A percentile compares a stretch with the other conserved stretches of the same genome.
Evolutionary conservation across 805 yeast species (phyloP).

Genomic region (Sugiyamaella mastotermitis): DNA sequence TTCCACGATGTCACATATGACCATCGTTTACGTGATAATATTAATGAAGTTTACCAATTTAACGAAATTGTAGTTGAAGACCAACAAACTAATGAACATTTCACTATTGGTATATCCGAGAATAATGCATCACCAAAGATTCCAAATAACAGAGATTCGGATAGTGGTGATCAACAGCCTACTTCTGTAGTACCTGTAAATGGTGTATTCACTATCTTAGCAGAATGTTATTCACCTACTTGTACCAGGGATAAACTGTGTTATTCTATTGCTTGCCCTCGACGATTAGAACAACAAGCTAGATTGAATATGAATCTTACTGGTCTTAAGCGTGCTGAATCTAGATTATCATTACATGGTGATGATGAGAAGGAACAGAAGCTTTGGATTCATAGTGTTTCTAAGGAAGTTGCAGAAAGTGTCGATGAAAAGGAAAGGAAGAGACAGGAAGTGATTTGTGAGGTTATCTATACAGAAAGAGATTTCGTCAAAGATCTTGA

Average conservation of each 20-base stretch:
- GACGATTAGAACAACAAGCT: constrained; percentile 93
- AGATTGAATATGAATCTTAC: constrained; percentile 81
- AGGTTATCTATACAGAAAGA: constrained; percentile 87
- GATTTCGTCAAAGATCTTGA: constrained; percentile 94
- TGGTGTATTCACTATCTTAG: constrained; percentile 87
- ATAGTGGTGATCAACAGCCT: constrained; percentile 6
- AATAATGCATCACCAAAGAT: constrained; percentile 1
- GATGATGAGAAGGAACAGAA: constrained; percentile 74
- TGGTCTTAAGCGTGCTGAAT: constrained; percentile 71
- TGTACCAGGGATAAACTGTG: constrained; percentile 85
- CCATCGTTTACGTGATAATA: constrained; percentile 84
- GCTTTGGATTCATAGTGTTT: constrained; percentile 90
- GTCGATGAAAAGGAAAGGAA: constrained; percentile 81
- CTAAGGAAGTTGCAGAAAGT: constrained; percentile 67
- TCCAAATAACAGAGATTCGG: constrained; percentile 4
- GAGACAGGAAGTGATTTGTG: constrained; percentile 93
- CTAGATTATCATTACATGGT: constrained; percentile 58
- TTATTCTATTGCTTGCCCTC: constrained; percentile 94
- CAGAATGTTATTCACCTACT: constrained; percentile 96
- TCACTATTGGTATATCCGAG: too few relatives aligned
- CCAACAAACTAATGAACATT: constrained; percentile 1
- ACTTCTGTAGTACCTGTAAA: constrained; percentile 42
- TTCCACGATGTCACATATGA: constrained; percentile 95
- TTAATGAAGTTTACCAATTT: constrained; percentile 81
- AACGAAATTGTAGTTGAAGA: constrained; percentile 23